A percentile compares a stretch with the other conserved stretches of the same genome.
Evolutionary conservation across 352 stramenopile genomes (phyloP).

Genomic region (Globisporangium ultimum): DNA sequence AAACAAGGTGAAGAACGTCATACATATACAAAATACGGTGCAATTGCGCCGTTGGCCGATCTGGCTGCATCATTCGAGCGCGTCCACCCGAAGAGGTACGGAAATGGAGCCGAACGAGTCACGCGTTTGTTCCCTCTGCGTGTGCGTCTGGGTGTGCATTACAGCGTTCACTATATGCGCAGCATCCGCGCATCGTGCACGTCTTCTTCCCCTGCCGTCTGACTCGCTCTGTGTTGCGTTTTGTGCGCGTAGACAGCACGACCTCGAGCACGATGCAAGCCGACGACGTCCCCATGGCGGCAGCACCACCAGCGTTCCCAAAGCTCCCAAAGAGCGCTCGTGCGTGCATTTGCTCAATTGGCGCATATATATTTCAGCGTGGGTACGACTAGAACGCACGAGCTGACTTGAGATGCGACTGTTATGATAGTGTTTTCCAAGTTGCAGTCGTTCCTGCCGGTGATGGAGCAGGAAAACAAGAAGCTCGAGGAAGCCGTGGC

Average conservation of each 20-base stretch:
- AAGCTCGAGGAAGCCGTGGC: conserved; percentile 64
- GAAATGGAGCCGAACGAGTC: not conserved
- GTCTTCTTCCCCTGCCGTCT: too few relatives aligned
- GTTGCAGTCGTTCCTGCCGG: conserved; percentile 68
- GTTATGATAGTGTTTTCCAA: conserved; percentile 56
- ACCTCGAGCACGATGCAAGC: not conserved
- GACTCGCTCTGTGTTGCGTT: not conserved
- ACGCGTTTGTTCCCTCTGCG: too few relatives aligned
- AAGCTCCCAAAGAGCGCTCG: conserved; percentile 58
- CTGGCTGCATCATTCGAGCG: not conserved
- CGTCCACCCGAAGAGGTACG: conserved; percentile 12
- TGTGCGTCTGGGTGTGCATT: too few relatives aligned
- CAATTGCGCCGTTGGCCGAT: too few relatives aligned
- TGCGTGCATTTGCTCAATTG: conserved; percentile 20
- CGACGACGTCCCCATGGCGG: conserved; percentile 9
- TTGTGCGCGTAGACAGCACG: not conserved
- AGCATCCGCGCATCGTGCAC: too few relatives aligned
- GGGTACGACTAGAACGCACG: too few relatives aligned
- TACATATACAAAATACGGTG: too few relatives aligned
- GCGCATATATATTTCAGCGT: not conserved
- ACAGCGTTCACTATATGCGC: too few relatives aligned
- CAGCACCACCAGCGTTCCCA: conserved; percentile 34
- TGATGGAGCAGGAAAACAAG: conserved; percentile 76
- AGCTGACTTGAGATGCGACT: too few relatives aligned
- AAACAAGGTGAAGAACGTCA: not conserved